A percentile compares a stretch with the other conserved stretches of the same genome.
These are phyloP conservation scores for Ramularia collo-cygni DNA, from an alignment of 2,329 filamentous ascomycete genomes.

Conservation along the genomic window DNA sequence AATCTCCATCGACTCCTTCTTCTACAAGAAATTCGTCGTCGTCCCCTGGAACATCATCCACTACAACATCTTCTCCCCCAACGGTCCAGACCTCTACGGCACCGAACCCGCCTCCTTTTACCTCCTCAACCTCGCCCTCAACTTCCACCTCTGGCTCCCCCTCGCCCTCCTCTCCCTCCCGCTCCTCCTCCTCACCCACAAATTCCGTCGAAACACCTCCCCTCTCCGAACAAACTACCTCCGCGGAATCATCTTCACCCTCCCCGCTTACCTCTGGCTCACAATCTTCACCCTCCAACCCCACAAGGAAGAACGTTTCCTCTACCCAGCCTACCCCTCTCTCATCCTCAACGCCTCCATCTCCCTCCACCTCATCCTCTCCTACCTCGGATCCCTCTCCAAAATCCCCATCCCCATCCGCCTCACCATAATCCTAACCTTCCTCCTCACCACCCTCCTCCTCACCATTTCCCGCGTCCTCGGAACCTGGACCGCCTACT, in stretches of 20 bases:
- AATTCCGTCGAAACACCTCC: slow-evolving; percentile 52
- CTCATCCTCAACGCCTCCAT: slow-evolving; percentile 83
- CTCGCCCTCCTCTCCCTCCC: slow-evolving; percentile 70
- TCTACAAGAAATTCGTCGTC: slow-evolving; percentile 70
- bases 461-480: slow-evolving; percentile 65
- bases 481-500: slow-evolving; percentile 74
- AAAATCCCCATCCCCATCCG: slow-evolving; percentile 72
- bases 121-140: slow-evolving; percentile 79
- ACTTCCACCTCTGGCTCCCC: slow-evolving; percentile 93
- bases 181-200: slow-evolving; percentile 67
- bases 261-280: slow-evolving; percentile 92
- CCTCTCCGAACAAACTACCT: slow-evolving; percentile 63
- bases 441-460: slow-evolving; percentile 46
- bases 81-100: slow-evolving; percentile 81
- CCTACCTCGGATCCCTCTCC: slow-evolving; percentile 65
- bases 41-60: slow-evolving; percentile 89
- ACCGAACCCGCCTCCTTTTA: slow-evolving; percentile 98
- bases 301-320: slow-evolving; percentile 97
- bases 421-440: slow-evolving; percentile 51
- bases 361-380: slow-evolving; percentile 71
- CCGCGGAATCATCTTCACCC: slow-evolving; percentile 68
- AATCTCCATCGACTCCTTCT: slow-evolving; percentile 67
- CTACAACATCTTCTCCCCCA: slow-evolving; percentile 87
- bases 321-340: slow-evolving; percentile 94
- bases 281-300: slow-evolving; percentile 84